Conservation (phyloP, 1,139 yeast genomes). For the Yamadazyma kanchanaburiensis region DNA sequence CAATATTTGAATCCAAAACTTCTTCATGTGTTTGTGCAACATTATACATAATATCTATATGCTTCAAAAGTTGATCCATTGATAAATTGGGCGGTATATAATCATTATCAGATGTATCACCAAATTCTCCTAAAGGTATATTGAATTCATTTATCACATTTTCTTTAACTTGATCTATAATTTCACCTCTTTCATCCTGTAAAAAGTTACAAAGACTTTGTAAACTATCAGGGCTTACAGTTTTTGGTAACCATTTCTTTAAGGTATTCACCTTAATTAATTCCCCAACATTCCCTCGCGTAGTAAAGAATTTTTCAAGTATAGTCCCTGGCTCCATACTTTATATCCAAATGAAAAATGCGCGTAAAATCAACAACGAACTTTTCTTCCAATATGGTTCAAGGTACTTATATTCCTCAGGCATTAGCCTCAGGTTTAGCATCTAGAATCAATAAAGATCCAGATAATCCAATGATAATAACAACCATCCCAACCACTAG, state of each 20-base stretch:
- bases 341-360: too few relatives aligned
- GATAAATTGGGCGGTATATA: conserved; percentile 1
- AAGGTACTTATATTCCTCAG: conserved; percentile 53
- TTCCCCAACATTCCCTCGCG: conserved; percentile 8
- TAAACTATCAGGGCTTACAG: conserved; percentile 10
- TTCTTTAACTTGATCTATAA: conserved; percentile 11
- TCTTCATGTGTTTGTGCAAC: conserved; percentile 10
- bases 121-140: conserved; percentile 18
- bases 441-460: conserved; percentile 61
- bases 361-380: neutral
- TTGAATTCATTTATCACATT: conserved; percentile 19
- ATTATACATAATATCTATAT: conserved; percentile 13
- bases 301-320: conserved; percentile 9
- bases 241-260: conserved; percentile 16
- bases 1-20: conserved; percentile 14
- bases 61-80: conserved; percentile 10
- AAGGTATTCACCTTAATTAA: conserved; percentile 5
- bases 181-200: conserved; percentile 16
- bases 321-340: conserved; percentile 11
- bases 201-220: conserved; percentile 7
- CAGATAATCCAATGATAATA: conserved; percentile 58
- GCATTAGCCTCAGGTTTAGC: conserved; percentile 70
- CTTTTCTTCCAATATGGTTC: neutral
- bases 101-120: conserved; percentile 2
- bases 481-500: conserved; percentile 76